These are phyloP conservation scores for Penicillium sp. DNA, from an alignment of 2,329 filamentous ascomycete species.

Conservation along the genomic window DNA sequence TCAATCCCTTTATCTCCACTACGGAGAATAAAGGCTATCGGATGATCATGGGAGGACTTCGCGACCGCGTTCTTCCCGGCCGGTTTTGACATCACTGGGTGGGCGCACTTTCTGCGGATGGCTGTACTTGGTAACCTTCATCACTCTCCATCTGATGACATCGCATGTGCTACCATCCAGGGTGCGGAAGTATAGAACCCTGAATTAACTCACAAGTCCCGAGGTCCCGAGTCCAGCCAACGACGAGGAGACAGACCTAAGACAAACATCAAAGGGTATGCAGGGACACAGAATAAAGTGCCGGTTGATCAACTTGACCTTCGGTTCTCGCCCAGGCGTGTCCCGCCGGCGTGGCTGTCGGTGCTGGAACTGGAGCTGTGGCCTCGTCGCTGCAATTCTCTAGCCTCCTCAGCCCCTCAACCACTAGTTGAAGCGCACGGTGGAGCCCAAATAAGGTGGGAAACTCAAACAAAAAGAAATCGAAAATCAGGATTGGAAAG, in stretches of 20 bases:
- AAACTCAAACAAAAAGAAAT: background rate
- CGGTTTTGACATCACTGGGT: background rate
- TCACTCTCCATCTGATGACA: background rate
- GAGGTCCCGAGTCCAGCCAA: background rate
- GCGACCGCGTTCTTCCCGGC: background rate
- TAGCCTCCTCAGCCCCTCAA: background rate
- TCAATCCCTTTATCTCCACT: constrained; percentile 16
- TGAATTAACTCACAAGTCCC: background rate
- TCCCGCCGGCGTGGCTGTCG: background rate
- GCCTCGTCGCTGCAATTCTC: background rate
- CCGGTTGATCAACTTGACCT: constrained; percentile 7
- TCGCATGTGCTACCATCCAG: background rate
- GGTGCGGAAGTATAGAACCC: background rate
- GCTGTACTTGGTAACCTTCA: background rate
- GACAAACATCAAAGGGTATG: background rate
- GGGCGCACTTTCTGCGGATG: background rate
- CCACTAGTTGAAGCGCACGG: background rate
- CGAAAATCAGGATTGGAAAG: background rate
- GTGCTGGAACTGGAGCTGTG: background rate
- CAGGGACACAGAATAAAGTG: constrained; percentile 9
- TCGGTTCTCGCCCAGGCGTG: constrained; percentile 3
- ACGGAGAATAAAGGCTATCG: constrained; percentile 27
- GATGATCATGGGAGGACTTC: background rate
- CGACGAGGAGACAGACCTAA: background rate
- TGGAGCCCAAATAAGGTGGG: constrained; percentile 6